These are phyloP conservation scores for Pythium dissotocum DNA, from an alignment of 352 stramenopile genomes.

Conservation along the genomic window DNA sequence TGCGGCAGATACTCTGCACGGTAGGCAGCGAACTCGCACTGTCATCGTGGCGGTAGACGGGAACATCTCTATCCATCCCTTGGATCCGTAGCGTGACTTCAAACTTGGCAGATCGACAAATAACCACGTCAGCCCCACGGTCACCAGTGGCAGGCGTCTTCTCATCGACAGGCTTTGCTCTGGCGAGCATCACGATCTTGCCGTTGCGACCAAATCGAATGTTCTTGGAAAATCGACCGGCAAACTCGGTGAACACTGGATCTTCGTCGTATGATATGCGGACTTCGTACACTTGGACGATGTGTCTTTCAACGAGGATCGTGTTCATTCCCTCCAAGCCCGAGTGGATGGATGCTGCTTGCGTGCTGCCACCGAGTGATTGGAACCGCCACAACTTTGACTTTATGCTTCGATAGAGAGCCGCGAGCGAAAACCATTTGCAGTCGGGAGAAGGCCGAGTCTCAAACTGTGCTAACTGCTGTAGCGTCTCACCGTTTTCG, in stretches of 20 bases:
- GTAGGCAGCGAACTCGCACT: constrained; percentile 38
- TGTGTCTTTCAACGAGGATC: constrained; percentile 43
- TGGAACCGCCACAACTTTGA: constrained; percentile 51
- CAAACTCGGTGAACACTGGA: constrained; percentile 44
- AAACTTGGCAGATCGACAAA: constrained; percentile 20
- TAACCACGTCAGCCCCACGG: not conserved
- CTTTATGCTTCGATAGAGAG: constrained; percentile 56
- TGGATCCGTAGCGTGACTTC: constrained; percentile 49
- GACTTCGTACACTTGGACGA: constrained; percentile 68
- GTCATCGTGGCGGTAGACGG: constrained; percentile 51
- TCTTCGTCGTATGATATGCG: constrained; percentile 35
- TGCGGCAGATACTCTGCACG: constrained; percentile 51
- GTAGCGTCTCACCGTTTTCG: constrained; percentile 51
- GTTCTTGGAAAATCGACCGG: constrained; percentile 47
- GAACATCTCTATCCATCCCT: constrained; percentile 32
- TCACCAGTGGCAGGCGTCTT: not conserved
- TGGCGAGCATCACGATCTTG: constrained; percentile 39
- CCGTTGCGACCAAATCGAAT: constrained; percentile 69
- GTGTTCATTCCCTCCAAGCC: constrained; percentile 56
- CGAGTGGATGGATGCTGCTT: constrained; percentile 49
- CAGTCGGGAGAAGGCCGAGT: constrained; percentile 29
- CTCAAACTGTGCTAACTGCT: constrained; percentile 54
- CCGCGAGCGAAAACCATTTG: constrained; percentile 53
- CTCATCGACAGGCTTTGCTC: not conserved
- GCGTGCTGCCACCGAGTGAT: constrained; percentile 38